phyloP scores from a whole-genome alignment of 139 green algal species.

The Pseudopediastrum boryanum region DNA sequence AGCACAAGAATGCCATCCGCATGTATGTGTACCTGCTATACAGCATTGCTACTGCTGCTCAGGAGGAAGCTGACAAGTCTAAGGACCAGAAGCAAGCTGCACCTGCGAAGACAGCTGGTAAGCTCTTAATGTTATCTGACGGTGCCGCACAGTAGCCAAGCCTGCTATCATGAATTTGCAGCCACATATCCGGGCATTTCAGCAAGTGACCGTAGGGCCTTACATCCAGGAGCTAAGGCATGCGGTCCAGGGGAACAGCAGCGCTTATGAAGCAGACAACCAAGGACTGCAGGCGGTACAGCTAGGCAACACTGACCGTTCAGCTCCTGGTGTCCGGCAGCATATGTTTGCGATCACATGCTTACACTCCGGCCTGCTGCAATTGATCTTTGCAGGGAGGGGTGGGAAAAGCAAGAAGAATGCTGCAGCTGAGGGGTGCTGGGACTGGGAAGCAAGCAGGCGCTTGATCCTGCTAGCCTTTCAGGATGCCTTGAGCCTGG shows the following conservation, averaged over 20 bases:
- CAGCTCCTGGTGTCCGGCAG: not conserved
- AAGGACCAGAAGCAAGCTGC: slow-evolving; percentile 12
- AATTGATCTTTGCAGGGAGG: not conserved
- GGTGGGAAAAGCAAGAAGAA: not conserved
- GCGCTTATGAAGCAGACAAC: not conserved
- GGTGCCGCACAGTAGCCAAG: too few species aligned
- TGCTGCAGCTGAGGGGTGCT: not conserved
- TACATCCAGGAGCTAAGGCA: not conserved
- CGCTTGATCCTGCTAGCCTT: slow-evolving; percentile 17
- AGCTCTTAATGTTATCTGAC: too few species aligned
- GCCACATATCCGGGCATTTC: not conserved
- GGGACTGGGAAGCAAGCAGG: slow-evolving; percentile 25
- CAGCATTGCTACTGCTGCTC: slow-evolving; percentile 14
- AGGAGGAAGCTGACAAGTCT: not conserved
- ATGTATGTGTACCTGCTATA: slow-evolving; percentile 33
- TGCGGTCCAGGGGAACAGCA: not conserved
- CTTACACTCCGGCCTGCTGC: not conserved
- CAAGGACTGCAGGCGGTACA: not conserved
- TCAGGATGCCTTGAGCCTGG: slow-evolving; percentile 10
- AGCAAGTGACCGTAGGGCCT: not conserved
- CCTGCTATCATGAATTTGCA: too few species aligned
- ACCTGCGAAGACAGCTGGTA: slow-evolving; percentile 10
- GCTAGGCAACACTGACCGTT: not conserved
- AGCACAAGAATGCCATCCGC: slow-evolving; percentile 17
- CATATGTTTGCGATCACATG: not conserved